phyloP scores from a whole-genome alignment of 139 green algal genomes.

The Chlorella sp. region DNA sequence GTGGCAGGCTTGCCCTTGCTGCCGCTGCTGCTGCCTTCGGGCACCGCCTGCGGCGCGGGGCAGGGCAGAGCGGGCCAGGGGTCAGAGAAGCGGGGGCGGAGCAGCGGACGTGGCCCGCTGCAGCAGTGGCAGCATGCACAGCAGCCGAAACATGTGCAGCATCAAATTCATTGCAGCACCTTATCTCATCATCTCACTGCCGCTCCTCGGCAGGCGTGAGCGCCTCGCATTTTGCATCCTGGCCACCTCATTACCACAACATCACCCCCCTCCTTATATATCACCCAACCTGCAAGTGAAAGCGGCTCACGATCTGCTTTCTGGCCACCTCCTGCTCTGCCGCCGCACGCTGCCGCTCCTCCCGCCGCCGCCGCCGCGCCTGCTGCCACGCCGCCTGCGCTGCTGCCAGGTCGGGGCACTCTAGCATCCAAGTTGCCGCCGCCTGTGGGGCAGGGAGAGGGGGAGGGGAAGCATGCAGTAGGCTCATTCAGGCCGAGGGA shows the following conservation, averaged over 20 bases:
- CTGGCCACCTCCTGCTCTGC: neutral
- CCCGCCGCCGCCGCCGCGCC: neutral
- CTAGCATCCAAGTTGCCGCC: constrained; percentile 37
- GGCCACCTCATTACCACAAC: no score
- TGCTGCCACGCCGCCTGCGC: constrained; percentile 11
- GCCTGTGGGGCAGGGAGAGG: neutral
- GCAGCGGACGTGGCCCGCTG: no score
- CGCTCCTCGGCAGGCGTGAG: no score
- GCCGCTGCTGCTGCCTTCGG: neutral
- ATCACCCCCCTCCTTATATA: neutral
- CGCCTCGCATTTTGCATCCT: no score
- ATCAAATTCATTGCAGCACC: no score
- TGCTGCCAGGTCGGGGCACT: constrained; percentile 49
- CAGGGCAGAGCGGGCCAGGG: neutral
- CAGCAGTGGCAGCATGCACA: no score
- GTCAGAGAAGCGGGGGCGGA: neutral
- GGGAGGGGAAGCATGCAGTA: neutral
- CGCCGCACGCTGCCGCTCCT: neutral
- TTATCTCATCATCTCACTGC: no score
- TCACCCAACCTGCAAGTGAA: neutral
- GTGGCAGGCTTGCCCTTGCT: constrained; percentile 21
- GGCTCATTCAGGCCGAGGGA: no score
- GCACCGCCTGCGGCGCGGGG: neutral
- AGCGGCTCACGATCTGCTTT: neutral
- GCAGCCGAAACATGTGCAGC: neutral